Evolutionary conservation across 2,329 filamentous ascomycete species (phyloP).

Genomic region (Alternaria sp.): DNA sequence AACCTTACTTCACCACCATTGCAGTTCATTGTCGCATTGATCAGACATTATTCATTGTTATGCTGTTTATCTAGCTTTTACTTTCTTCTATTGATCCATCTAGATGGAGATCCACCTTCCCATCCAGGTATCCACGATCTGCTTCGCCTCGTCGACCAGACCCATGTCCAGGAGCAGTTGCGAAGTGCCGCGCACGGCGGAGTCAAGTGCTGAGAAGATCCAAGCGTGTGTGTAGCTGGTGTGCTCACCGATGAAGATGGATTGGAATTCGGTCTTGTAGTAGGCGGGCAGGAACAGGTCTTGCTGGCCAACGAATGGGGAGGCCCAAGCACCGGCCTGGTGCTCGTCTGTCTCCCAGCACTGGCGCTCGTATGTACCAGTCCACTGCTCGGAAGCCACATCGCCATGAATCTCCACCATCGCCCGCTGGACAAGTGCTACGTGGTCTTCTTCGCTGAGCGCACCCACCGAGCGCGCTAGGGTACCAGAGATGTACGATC

Average conservation of each 20-base stretch:
- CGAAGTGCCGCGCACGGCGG: slow-evolving; percentile 68
- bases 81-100: slow-evolving; percentile 6
- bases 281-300: slow-evolving; percentile 75
- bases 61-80: background rate
- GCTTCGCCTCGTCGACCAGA: slow-evolving; percentile 72
- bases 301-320: slow-evolving; percentile 68
- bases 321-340: slow-evolving; percentile 68
- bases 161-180: slow-evolving; percentile 70
- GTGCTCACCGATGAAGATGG: slow-evolving; percentile 64
- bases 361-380: slow-evolving; percentile 67
- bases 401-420: slow-evolving; percentile 72
- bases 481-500: slow-evolving; percentile 61
- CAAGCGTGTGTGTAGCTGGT: slow-evolving; percentile 70
- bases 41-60: background rate
- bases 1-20: background rate
- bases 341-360: slow-evolving; percentile 71
- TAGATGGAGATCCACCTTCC: slow-evolving; percentile 63
- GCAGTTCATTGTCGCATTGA: background rate
- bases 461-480: slow-evolving; percentile 55
- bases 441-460: slow-evolving; percentile 65
- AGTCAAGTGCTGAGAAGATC: slow-evolving; percentile 72
- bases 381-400: slow-evolving; percentile 66
- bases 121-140: slow-evolving; percentile 70
- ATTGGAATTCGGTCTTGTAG: slow-evolving; percentile 71
- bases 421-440: slow-evolving; percentile 67